phyloP scores from a whole-genome alignment of 2,329 filamentous ascomycete genomes.

The Pseudophaeomoniella oleicola region DNA sequence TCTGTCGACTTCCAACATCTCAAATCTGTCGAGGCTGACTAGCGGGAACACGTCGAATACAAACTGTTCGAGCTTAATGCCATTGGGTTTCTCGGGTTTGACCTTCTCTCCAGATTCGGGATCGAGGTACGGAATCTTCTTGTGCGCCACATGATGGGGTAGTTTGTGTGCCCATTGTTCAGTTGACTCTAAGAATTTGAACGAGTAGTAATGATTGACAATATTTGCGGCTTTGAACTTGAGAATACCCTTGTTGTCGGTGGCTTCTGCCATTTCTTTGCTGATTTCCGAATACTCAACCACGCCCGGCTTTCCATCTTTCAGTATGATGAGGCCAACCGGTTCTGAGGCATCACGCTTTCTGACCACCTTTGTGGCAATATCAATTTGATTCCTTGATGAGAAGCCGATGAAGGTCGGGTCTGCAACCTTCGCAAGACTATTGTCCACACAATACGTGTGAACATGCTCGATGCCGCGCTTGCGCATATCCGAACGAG shows the following conservation, averaged over 20 bases:
- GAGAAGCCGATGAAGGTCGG: conserved; percentile 91
- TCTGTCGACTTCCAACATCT: conserved; percentile 86
- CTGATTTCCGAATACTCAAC: conserved; percentile 99
- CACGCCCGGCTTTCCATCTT: conserved; percentile 92
- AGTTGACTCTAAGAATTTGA: conserved; percentile 80
- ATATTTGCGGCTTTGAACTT: conserved; percentile 98
- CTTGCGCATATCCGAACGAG: conserved; percentile 74
- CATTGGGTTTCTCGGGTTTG: conserved; percentile 90
- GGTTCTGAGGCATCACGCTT: conserved; percentile 95
- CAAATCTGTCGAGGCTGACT: conserved; percentile 74
- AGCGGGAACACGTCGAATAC: conserved; percentile 97
- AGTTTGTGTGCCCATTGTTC: conserved; percentile 73
- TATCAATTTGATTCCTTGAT: conserved; percentile 75
- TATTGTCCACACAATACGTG: conserved; percentile 98
- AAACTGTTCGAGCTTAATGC: conserved; percentile 98
- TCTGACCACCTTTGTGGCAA: conserved; percentile 97
- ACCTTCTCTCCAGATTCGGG: conserved; percentile 61
- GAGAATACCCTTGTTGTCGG: conserved; percentile 68
- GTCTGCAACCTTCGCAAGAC: conserved; percentile 96
- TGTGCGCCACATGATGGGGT: conserved; percentile 88
- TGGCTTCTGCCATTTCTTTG: conserved; percentile 71
- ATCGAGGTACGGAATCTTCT: conserved; percentile 91
- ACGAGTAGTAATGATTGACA: conserved; percentile 99
- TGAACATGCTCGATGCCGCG: conserved; percentile 91
- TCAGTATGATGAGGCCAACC: conserved; percentile 83